These are phyloP conservation scores for Erodium texanum DNA, from an alignment of 441 rosid species.

Conservation along the genomic window DNA sequence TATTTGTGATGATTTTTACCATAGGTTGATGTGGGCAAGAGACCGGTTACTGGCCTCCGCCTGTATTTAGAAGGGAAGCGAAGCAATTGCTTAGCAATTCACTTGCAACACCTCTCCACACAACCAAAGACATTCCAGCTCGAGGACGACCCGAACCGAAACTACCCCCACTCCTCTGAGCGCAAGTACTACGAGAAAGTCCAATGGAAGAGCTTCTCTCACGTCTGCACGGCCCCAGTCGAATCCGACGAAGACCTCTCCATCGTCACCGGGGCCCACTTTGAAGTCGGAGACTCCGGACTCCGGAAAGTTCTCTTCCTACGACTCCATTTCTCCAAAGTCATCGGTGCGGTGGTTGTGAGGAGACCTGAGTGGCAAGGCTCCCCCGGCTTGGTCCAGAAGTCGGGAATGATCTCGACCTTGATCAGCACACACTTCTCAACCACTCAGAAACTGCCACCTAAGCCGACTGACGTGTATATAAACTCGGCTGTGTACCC, in stretches of 20 bases:
- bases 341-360: conserved; percentile 27
- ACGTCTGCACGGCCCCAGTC: conserved; percentile 80
- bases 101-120: conserved; percentile 94
- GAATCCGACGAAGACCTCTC: conserved; percentile 71
- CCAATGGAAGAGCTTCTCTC: conserved; percentile 89
- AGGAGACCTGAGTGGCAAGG: conserved; percentile 88
- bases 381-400: conserved; percentile 59
- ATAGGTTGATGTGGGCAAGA: conserved; percentile 95
- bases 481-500: conserved; percentile 90
- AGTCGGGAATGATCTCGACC: conserved; percentile 80
- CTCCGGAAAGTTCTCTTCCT: conserved; percentile 64
- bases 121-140: conserved; percentile 79
- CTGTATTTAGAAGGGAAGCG: conserved; percentile 87
- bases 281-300: conserved; percentile 71
- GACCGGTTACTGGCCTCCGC: conserved; percentile 91
- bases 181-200: conserved; percentile 80
- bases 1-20: neutral
- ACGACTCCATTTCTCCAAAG: conserved; percentile 60
- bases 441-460: conserved; percentile 54
- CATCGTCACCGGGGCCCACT: conserved; percentile 84
- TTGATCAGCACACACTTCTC: conserved; percentile 79
- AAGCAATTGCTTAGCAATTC: conserved; percentile 74
- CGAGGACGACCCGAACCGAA: conserved; percentile 51
- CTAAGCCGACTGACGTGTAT: conserved; percentile 71
- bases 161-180: conserved; percentile 38